Base-by-base conservation (phyloP, 2,329 filamentous ascomycete species). In the Colletotrichum sp. region DNA sequence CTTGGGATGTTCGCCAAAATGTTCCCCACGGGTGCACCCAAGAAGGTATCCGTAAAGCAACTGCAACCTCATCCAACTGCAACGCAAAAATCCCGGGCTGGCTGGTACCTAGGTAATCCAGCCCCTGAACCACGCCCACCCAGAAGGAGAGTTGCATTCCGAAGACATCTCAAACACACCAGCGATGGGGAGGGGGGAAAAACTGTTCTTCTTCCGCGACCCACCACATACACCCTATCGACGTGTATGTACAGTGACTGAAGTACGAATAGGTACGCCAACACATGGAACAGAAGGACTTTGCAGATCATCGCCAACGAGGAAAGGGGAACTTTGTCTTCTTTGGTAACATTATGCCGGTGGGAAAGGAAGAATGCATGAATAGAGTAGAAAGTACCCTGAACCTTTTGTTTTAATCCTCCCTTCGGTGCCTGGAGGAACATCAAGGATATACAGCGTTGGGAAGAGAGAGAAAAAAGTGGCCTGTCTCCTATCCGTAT, bases 1-100 rank as follows among this genome's bases (percentile, higher is more conserved):
- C 60, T 15, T 30, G 26, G 21, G 64, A 64, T 60, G 60, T 58
- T 65, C 56, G 32, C 32, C n/a, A 32, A 30, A 52, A 52, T 52
- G 58, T 75, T 75, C 73, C 70, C 73, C 73, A 75, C 73, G 70
- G 68, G 9, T n/a, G 32, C 30, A 62, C 30, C 32, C 15, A 61
- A 52, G 28, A 21, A 34, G 43, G 16, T 24, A 64, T 58, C 61
- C 69, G 48, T 52, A 52, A 52, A 34, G 28, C 58, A 32, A 61
- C 58, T 28, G 66, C 66, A 68, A 68, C 66, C 66, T 68, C 24
- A 30, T 60, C 24, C 52, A 56, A 69, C 66, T 69, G 32, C 66
- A 60, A 60, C 52, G 56, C 34, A 61, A 4, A 28, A 30, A 56
- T 15, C 55, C 52, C 48, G 13, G 32, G 34, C 34, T 43, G 26